phyloP scores from a whole-genome alignment of 441 rosid species.

The Gossypium armourianum region DNA sequence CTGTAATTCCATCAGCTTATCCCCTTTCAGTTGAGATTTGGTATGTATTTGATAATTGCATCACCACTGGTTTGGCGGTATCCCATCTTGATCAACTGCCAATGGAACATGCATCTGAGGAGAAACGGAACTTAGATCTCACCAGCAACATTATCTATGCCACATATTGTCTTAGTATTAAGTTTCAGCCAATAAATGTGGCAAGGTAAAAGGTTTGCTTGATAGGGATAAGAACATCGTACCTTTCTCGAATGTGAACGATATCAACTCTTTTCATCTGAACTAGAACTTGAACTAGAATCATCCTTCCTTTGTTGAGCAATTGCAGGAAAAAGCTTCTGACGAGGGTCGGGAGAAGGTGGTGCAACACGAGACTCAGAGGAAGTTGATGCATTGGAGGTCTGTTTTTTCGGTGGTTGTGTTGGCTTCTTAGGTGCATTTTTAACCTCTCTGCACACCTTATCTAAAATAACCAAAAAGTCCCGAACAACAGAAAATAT shows the following conservation, averaged over 20 bases:
- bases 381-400: constrained; percentile 37
- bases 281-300: constrained; percentile 26
- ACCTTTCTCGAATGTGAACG: background rate
- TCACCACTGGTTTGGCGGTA: background rate
- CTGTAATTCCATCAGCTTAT: background rate
- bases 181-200: background rate
- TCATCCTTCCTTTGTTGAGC: constrained; percentile 35
- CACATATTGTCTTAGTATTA: background rate
- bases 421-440: constrained; percentile 33
- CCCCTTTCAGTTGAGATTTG: background rate
- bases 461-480: constrained; percentile 69
- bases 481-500: constrained; percentile 67
- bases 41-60: background rate
- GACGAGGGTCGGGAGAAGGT: constrained; percentile 40
- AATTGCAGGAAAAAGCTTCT: constrained; percentile 57
- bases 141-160: background rate
- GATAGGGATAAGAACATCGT: background rate
- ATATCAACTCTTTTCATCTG: constrained; percentile 1
- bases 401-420: constrained; percentile 42
- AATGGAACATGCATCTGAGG: constrained; percentile 2
- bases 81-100: background rate
- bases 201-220: background rate
- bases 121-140: background rate
- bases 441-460: constrained; percentile 69
- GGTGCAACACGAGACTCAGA: constrained; percentile 32